Conservation (phyloP, 2,329 filamentous ascomycete genomes). For the Ceratocystis colombiana region DNA sequence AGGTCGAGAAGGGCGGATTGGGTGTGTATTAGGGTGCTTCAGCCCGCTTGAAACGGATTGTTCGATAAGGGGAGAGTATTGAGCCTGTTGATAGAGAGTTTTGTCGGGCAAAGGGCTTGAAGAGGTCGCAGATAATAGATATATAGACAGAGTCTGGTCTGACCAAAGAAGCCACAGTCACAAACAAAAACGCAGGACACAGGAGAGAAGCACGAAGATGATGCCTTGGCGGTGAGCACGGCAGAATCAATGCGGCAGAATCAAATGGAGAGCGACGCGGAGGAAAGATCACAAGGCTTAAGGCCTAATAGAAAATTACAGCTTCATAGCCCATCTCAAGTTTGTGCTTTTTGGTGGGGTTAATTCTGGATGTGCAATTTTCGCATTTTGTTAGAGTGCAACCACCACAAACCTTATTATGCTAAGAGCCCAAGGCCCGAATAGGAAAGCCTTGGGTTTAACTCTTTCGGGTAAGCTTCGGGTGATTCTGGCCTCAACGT, state of each 20-base stretch:
- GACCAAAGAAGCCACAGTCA: no score
- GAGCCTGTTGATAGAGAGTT: no score
- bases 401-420: conserved; percentile 1
- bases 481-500: not conserved
- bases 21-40: not conserved
- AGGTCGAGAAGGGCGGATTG: not conserved
- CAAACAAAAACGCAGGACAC: not conserved
- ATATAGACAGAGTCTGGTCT: no score
- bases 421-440: conserved; percentile 1
- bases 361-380: conserved; percentile 10
- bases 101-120: no score
- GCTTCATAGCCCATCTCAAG: conserved; percentile 12
- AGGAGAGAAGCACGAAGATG: not conserved
- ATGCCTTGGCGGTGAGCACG: not conserved
- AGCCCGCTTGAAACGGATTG: not conserved
- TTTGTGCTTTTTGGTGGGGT: conserved; percentile 18
- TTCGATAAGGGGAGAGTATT: not conserved
- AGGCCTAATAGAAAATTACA: conserved; percentile 16
- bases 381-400: not conserved
- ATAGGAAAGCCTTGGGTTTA: not conserved
- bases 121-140: no score
- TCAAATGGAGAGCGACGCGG: not conserved
- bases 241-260: not conserved
- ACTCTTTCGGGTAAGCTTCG: not conserved
- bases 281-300: conserved; percentile 4